Base-by-base conservation (phyloP, 2,329 filamentous ascomycete genomes). In the Trichoderma sp. region DNA sequence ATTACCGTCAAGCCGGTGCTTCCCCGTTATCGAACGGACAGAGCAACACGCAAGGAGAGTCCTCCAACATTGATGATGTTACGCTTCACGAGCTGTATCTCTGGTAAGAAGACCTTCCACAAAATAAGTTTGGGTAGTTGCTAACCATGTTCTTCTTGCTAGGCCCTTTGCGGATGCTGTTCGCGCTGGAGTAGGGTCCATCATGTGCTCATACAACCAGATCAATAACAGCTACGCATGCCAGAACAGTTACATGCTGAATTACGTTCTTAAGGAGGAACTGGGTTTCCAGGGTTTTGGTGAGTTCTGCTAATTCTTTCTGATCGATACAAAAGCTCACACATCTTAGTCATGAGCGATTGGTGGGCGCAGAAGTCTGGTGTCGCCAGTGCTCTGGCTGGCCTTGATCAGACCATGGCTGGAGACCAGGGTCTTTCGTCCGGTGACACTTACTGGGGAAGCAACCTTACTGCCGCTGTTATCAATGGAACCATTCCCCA, bases 141-240 rank as follows among this genome's bases (percentile, higher is more conserved):
- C 13, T 49, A n/a, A 49, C 47, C 13, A 3, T 24, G 24, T 43
- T 7, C 5, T 21, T 47, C n/a, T 49, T 24, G 11, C 81, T 88
- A 1, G 91, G 87, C 84, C 89, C 89, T 0, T 92, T 91, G 84
- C 87, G 70, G 87, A 91, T 70, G 85, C 86, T 0, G 77, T 91
- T 4, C 81, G 78, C 11, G 87, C 87, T 5, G 87, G 87, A 0
- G 84, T 84, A 0, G 85, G 82, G 0, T 86, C 84, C 0, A 78
- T 90, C 43, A 91, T 91, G 89, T 91, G 89, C 80, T 87, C 87
- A 0, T 92, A 92, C 80, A 89, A 92, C 75, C 87, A 90, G 69
- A 81, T 91, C 73, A 93, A 93, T 78, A 88, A 88, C 76, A 90
- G 87, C 1, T 93, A 92, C 75, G 88, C 81, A 19, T 94, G 91